phyloP scores from a whole-genome alignment of 2,329 filamentous ascomycete genomes.

The Cryoendolithus antarcticus region DNA sequence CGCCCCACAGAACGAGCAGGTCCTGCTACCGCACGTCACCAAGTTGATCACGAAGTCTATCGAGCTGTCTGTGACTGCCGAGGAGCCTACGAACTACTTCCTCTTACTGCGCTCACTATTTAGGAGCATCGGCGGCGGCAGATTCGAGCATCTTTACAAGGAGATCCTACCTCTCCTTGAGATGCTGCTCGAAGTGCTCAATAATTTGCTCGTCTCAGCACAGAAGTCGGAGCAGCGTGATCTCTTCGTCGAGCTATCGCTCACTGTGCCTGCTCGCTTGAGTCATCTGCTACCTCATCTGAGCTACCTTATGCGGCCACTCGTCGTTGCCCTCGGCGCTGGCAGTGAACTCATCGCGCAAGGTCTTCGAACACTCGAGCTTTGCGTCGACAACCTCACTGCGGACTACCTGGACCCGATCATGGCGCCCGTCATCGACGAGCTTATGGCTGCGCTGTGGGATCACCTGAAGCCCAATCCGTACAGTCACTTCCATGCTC shows the following conservation, averaged over 20 bases:
- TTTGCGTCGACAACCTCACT: constrained; percentile 96
- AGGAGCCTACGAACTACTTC: constrained; percentile 99
- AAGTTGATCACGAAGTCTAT: constrained; percentile 97
- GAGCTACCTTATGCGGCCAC: constrained; percentile 89
- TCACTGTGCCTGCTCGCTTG: constrained; percentile 86
- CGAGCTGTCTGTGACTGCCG: constrained; percentile 84
- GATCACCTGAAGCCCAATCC: constrained; percentile 88
- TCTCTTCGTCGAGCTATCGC: constrained; percentile 89
- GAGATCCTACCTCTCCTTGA: constrained; percentile 91
- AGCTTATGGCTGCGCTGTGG: constrained; percentile 95
- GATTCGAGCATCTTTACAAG: constrained; percentile 97
- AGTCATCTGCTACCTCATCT: constrained; percentile 92
- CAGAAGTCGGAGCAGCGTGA: constrained; percentile 84
- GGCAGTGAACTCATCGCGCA: constrained; percentile 83
- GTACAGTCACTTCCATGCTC: constrained; percentile 93
- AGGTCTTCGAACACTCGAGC: constrained; percentile 79
- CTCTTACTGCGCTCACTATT: constrained; percentile 84
- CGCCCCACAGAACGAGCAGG: constrained; percentile 85
- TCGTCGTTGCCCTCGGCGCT: constrained; percentile 88
- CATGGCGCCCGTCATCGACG: constrained; percentile 97
- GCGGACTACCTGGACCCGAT: constrained; percentile 97
- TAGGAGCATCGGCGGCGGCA: constrained; percentile 87
- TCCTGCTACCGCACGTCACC: constrained; percentile 87
- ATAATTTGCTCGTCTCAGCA: constrained; percentile 82
- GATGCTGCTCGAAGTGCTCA: constrained; percentile 94